Conservation (phyloP, 2,329 filamentous ascomycete species). For the Sporothrix protearum region DNA sequence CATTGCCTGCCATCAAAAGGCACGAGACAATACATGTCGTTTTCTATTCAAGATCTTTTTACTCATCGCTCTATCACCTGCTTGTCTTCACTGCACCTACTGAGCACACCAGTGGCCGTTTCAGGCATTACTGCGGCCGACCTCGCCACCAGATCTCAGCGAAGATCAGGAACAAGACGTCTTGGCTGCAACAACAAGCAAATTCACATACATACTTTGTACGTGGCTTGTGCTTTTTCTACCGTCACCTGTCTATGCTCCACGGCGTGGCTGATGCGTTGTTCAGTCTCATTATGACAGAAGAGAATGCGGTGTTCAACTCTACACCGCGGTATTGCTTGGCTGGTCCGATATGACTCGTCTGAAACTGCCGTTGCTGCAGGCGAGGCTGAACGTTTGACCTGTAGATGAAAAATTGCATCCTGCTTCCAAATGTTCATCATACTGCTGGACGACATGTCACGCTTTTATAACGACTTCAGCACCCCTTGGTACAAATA, state of each 20-base stretch:
- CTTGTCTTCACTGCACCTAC: not conserved
- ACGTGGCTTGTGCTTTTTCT: no score
- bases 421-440: not conserved
- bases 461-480: not conserved
- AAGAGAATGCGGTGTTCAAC: not conserved
- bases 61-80: not conserved
- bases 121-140: not conserved
- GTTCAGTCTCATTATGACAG: not conserved
- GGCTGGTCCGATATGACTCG: not conserved
- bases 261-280: not conserved
- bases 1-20: not conserved
- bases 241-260: not conserved
- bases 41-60: not conserved
- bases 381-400: not conserved
- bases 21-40: not conserved
- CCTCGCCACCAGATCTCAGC: not conserved
- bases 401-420: not conserved
- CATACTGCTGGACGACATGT: not conserved
- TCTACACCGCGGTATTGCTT: not conserved
- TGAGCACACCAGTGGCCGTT: not conserved
- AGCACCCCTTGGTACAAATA: not conserved
- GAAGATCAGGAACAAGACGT: not conserved
- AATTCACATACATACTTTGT: not conserved
- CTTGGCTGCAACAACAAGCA: constrained; percentile 1
- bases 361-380: not conserved